phyloP scores from a whole-genome alignment of 148 eudicot genomes.

The Polygonum maritimum region DNA sequence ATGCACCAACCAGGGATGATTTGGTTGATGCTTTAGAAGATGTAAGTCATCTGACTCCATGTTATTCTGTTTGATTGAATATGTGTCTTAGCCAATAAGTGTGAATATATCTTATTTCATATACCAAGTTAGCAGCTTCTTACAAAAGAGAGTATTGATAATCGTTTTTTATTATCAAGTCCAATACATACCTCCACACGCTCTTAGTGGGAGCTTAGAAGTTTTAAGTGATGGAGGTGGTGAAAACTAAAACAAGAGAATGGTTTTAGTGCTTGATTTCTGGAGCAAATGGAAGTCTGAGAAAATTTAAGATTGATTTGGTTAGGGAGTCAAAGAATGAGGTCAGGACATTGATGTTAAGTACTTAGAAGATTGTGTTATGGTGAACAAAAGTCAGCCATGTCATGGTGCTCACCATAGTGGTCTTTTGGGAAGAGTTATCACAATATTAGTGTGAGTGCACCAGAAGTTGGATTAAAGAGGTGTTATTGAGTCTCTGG shows the following conservation, averaged over 20 bases:
- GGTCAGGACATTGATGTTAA: neutral
- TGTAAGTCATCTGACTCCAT: slow-evolving; percentile 26
- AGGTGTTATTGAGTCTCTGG: neutral
- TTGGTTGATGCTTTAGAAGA: slow-evolving; percentile 76
- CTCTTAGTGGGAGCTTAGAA: neutral
- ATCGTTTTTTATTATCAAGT: neutral
- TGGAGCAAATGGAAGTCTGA: neutral
- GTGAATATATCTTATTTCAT: neutral
- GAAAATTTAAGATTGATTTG: slow-evolving; percentile 1
- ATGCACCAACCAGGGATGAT: slow-evolving; percentile 83
- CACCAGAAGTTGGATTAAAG: neutral
- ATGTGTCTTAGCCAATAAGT: neutral
- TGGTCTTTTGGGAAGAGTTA: neutral
- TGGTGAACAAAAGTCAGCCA: neutral
- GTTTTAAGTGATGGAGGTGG: neutral
- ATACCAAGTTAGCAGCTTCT: neutral
- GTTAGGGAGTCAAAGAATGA: neutral
- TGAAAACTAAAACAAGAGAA: neutral
- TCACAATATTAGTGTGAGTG: neutral
- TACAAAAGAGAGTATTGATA: neutral
- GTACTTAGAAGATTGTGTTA: neutral
- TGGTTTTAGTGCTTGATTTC: neutral
- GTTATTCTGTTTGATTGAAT: neutral
- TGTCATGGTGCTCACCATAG: neutral
- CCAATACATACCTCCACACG: neutral